Conservation (phyloP, 2,329 filamentous ascomycete species). For the Phaeophleospora eucalypticola region DNA sequence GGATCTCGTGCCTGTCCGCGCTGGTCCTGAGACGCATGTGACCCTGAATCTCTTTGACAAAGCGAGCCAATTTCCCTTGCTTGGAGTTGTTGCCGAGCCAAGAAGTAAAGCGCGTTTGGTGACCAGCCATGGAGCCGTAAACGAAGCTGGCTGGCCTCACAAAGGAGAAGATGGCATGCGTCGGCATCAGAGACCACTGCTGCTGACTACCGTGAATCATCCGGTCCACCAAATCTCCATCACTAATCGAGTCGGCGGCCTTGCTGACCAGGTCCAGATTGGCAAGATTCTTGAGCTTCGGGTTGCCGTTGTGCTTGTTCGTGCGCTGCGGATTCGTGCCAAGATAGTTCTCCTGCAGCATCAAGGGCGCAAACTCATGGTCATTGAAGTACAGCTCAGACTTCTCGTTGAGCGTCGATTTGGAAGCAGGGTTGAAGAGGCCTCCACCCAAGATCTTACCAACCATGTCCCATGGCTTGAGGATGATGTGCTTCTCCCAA, state of each 20-base stretch:
- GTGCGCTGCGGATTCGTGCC: constrained; percentile 70
- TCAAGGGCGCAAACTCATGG: constrained; percentile 93
- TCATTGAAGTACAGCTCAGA: constrained; percentile 99
- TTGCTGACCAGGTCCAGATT: constrained; percentile 80
- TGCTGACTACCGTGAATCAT: constrained; percentile 99
- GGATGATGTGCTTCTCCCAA: constrained; percentile 95
- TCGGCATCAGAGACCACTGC: constrained; percentile 97
- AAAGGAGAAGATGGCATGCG: constrained; percentile 91
- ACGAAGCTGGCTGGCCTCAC: constrained; percentile 86
- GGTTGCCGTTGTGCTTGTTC: constrained; percentile 53
- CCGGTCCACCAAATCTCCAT: constrained; percentile 89
- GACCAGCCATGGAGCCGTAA: constrained; percentile 65
- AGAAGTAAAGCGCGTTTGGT: constrained; percentile 70
- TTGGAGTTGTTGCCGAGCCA: constrained; percentile 98
- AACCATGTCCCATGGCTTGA: constrained; percentile 98
- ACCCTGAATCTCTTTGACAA: constrained; percentile 88
- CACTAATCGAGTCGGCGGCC: constrained; percentile 92
- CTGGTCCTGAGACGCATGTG: constrained; percentile 92
- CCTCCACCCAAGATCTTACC: constrained; percentile 85
- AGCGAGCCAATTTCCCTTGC: constrained; percentile 67
- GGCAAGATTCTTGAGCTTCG: constrained; percentile 69
- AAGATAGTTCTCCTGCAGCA: constrained; percentile 98
- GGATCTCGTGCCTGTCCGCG: constrained; percentile 86
- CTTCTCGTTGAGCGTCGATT: constrained; percentile 89
- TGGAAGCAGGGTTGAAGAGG: constrained; percentile 79